Percentiles rank a stretch among this genome's conserved stretches.
Evolutionary conservation across 108 stramenopile species (phyloP).

Genomic region (Skeletonema costatum): DNA sequence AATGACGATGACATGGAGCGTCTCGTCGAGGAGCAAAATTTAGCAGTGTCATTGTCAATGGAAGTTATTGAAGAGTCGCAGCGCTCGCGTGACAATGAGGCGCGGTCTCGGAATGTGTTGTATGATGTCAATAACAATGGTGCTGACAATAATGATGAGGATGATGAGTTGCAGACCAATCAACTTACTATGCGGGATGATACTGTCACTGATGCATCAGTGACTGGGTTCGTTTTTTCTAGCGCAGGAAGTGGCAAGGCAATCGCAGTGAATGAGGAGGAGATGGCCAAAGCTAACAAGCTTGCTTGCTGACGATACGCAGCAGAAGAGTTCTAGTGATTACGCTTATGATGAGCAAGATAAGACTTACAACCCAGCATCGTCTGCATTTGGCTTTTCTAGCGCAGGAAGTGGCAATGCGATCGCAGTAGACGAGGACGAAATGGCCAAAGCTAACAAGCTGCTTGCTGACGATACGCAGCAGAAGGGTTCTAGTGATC

Average conservation of each 20-base stretch:
- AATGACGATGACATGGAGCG: background rate
- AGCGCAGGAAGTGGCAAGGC: slow-evolving; percentile 34
- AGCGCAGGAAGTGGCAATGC: too few relatives aligned
- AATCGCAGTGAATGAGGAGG: slow-evolving; percentile 33
- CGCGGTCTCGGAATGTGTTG: background rate
- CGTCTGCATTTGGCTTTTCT: too few relatives aligned
- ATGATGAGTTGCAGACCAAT: too few relatives aligned
- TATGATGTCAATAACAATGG: background rate
- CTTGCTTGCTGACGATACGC: slow-evolving; percentile 14
- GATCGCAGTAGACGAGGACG: too few relatives aligned
- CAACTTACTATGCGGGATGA: too few relatives aligned
- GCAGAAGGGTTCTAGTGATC: background rate
- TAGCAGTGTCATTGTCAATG: background rate
- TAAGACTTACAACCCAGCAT: background rate
- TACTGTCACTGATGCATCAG: background rate
- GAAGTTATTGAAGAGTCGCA: background rate
- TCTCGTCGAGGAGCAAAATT: background rate
- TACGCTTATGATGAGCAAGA: background rate
- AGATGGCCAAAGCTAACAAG: slow-evolving; percentile 21
- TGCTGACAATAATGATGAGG: background rate
- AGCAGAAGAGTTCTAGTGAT: background rate
- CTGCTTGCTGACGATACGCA: too few relatives aligned
- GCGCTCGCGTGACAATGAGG: background rate
- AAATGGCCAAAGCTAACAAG: background rate
- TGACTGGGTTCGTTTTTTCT: slow-evolving; percentile 12